phyloP scores from a whole-genome alignment of 148 eudicot species.

The Tetragonia tetragonoides region DNA sequence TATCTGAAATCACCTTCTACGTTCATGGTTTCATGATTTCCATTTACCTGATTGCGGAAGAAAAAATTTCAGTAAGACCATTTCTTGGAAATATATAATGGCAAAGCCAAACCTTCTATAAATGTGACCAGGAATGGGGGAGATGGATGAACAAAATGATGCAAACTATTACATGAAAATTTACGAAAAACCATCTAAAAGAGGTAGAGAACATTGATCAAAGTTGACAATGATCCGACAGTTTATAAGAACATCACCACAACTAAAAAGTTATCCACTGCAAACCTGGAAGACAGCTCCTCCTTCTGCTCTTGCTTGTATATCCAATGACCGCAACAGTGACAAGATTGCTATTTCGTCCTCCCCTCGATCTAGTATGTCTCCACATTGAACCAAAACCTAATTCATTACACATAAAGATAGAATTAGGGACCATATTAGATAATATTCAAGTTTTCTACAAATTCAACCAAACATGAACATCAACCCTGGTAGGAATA shows the following conservation, averaged over 20 bases:
- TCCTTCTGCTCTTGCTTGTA: slow-evolving; percentile 80
- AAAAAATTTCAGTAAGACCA: not conserved
- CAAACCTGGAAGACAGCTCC: slow-evolving; percentile 96
- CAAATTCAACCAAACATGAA: not conserved
- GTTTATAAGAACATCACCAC: too few species aligned
- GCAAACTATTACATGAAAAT: not conserved
- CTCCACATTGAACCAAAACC: slow-evolving; percentile 94
- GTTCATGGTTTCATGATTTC: slow-evolving; percentile 97
- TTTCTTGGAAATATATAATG: not conserved
- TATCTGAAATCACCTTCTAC: slow-evolving; percentile 90
- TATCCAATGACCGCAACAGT: slow-evolving; percentile 68
- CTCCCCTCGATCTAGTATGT: slow-evolving; percentile 92
- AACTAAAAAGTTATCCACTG: too few species aligned
- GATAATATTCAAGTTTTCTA: not conserved
- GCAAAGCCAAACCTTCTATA: not conserved
- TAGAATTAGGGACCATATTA: not conserved
- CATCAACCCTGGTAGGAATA: not conserved
- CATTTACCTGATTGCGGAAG: slow-evolving; percentile 58
- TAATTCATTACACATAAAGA: slow-evolving; percentile 28
- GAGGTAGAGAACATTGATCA: not conserved
- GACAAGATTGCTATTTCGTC: slow-evolving; percentile 96
- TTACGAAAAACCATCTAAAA: not conserved
- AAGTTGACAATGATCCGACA: not conserved
- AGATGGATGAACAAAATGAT: not conserved
- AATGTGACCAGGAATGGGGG: not conserved